Evolutionary conservation across 345 rosid species (phyloP), one percentile per base, ranked within the genome.

Genomic region (Brassica incana): DNA sequence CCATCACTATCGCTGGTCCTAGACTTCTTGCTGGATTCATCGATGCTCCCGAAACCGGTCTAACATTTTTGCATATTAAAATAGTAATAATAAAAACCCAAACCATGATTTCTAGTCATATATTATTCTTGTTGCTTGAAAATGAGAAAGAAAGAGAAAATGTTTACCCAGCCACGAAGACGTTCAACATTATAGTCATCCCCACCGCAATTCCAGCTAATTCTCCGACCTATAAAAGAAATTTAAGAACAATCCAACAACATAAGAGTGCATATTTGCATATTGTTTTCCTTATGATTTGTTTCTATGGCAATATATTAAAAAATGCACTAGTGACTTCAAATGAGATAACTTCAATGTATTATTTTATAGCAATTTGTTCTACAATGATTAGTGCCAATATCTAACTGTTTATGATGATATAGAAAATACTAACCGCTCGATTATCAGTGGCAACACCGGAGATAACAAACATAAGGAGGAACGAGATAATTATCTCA

Each of bases 1-100:
- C 84, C 88, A 79, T 82, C 33, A 85, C 87, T 3, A 91, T 40
- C 2, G 93, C 97, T 25, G 97, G 97, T 15, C 97, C 97, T 6
- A 91, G 6, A 67, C 91, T 91, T 82, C 97, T 89, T 0, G 97
- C 96, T 5, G 96, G 97, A 80, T 91, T 92, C 97, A 92, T 91
- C 0, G 94, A 91, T 12, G 88, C 97, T 67, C 97, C 96, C 1
- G 92, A 88, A 2, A 88, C 74, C 0, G 88, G 94, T 69, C 93
- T 91, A 85, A 76, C 72, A 77, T 38, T 43, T 60, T 35, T 30
- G 89, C 71, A 91, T 91, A 87, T 14, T 14, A 5, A n/a, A 52
- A 63, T 8, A 5, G 0, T 58, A 35, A 35, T 59, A 11, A 35
- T 59, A 4, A 58, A 18, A 58, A 35, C 14, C 8, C 7, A 59